Evolutionary conservation across 2,329 filamentous ascomycete genomes (phyloP).

Genomic region (Colletotrichum sp.): DNA sequence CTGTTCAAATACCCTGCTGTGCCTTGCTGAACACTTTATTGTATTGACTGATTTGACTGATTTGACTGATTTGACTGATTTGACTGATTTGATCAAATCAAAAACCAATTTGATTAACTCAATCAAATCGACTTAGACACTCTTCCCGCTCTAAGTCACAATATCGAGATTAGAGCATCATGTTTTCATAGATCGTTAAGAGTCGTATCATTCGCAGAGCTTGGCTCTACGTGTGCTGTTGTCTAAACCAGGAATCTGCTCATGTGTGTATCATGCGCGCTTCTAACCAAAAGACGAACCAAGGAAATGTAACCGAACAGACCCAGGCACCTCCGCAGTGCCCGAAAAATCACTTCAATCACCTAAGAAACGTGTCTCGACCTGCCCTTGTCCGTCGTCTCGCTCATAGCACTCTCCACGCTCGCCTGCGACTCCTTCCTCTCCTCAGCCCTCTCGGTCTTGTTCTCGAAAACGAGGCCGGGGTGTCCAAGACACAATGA

Average conservation of each 20-base stretch:
- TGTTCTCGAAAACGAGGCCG: conserved; percentile 39
- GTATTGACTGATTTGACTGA: neutral
- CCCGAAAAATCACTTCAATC: rapidly evolving
- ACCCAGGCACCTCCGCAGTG: neutral
- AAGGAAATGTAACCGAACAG: neutral
- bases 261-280: neutral
- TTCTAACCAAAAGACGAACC: neutral
- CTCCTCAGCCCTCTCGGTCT: neutral
- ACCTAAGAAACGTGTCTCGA: neutral
- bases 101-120: neutral
- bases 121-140: rapidly evolving
- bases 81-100: no score
- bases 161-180: rapidly evolving
- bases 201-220: neutral
- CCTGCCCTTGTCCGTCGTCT: neutral
- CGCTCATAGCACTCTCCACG: conserved; percentile 9
- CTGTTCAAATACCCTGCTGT: neutral
- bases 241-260: neutral
- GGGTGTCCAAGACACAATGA: conserved; percentile 47
- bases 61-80: neutral
- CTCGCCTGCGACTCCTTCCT: conserved; percentile 7
- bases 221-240: neutral
- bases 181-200: neutral
- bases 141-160: neutral
- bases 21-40: neutral